phyloP scores from a whole-genome alignment of 768 basidiomycete genomes.

The Russula abietina region DNA sequence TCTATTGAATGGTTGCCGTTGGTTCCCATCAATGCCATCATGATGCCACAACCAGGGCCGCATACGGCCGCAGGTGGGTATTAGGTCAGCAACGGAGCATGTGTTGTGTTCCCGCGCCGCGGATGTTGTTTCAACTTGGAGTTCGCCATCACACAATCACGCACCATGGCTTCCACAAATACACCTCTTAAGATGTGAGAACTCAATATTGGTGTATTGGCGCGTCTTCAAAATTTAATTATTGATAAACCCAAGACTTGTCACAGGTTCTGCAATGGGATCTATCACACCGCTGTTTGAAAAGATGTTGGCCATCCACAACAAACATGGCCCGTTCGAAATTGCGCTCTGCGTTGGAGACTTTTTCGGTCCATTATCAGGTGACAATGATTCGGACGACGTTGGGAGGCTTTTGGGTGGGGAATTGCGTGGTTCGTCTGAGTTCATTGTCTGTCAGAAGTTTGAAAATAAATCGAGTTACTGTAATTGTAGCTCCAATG shows the following conservation, averaged over 20 bases:
- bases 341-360: slow-evolving; percentile 77
- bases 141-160: neutral
- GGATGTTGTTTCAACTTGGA: no score
- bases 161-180: slow-evolving; percentile 6
- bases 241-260: slow-evolving; percentile 41
- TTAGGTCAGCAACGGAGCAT: neutral
- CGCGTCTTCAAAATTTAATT: neutral
- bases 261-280: slow-evolving; percentile 76
- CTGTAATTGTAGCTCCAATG: slow-evolving; percentile 62
- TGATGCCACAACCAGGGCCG: no score
- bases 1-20: no score
- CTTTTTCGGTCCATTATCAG: slow-evolving; percentile 61
- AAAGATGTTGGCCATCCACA: slow-evolving; percentile 79
- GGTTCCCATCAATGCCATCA: no score
- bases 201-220: no score
- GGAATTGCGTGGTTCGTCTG: slow-evolving; percentile 50
- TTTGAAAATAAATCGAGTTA: slow-evolving; percentile 6
- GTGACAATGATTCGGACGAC: slow-evolving; percentile 38
- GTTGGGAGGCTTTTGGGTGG: slow-evolving; percentile 59
- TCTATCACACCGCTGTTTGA: slow-evolving; percentile 66
- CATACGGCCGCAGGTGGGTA: neutral
- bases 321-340: slow-evolving; percentile 92
- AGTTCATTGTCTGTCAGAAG: neutral
- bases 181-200: slow-evolving; percentile 13
- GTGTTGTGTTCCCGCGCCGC: no score